Base-by-base conservation (phyloP, 2,329 filamentous ascomycete genomes). In the Alternaria angustiovoidea region DNA sequence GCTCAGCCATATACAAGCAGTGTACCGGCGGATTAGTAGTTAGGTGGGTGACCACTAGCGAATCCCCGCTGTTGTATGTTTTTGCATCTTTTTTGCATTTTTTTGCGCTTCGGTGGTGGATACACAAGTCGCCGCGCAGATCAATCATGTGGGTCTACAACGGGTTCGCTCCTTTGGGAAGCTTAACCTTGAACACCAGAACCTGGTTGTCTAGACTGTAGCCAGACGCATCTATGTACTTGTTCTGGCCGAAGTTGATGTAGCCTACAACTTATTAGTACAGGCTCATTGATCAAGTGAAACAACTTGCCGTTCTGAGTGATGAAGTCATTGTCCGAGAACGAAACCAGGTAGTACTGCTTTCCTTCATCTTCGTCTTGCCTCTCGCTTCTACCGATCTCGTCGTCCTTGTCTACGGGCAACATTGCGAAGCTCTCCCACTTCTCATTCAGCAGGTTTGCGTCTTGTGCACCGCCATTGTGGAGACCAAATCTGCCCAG, bases 321-420 rank as follows among this genome's bases (percentile, higher is more conserved):
- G 57, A 92, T 88, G 67, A 92, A 92, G 74, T 93, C 90, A 71
- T 93, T 91, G 69, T 92, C 90, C 57, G 86, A 90, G 49, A 91
- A 78, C 12, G 84, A 86, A 62, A 93, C 86, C 34, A 93, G 73
- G 70, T 88, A 91, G 75, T 87, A 92, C 77, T 91, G 88, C 73
- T 90, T 86, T 26, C 86, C 84, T 6, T 57, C 57, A 11, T 54
- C 47, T 57, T 86, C 81, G 22, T 76, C 73, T 39, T 78, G 74
- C 2, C 68, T 73, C 14, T 28, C 32, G 9, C 39, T 51, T 24
- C 51, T 54, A 5, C 59, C 56, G 36, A 59, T 57, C 70, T 77
- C 75, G 54, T 75, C 74, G 46, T 79, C 64, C 1, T 81, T 81
- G 67, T 87, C 81, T 1, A 77, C 74, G 2, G 88, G 88, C 3